phyloP scores from a whole-genome alignment of 345 rosid species.

The Ricinus communis region DNA sequence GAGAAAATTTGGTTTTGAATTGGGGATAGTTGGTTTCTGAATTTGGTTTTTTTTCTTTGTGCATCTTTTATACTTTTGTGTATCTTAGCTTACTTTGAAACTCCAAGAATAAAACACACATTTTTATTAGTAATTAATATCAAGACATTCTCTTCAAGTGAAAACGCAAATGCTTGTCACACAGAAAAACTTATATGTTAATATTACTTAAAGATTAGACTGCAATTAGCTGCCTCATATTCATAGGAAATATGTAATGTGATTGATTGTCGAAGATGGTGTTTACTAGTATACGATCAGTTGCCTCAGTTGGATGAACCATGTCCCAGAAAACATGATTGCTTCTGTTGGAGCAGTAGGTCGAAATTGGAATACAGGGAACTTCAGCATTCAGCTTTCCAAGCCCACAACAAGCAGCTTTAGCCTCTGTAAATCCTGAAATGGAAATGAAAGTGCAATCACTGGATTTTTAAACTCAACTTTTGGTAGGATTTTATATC shows the following conservation, averaged over 20 bases:
- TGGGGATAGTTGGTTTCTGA: too few relatives aligned
- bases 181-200: too few relatives aligned
- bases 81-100: neutral
- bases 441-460: neutral
- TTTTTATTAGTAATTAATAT: neutral
- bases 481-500: too few relatives aligned
- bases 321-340: constrained; percentile 28
- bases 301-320: constrained; percentile 28
- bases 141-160: neutral
- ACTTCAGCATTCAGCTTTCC: constrained; percentile 20
- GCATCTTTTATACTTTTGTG: neutral
- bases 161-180: too few relatives aligned
- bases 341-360: constrained; percentile 23
- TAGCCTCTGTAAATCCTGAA: constrained; percentile 27
- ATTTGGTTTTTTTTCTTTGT: neutral
- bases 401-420: constrained; percentile 30
- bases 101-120: neutral
- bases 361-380: constrained; percentile 27
- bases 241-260: constrained; percentile 16
- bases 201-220: neutral
- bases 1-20: too few relatives aligned
- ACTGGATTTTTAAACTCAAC: too few relatives aligned
- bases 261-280: constrained; percentile 14
- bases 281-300: constrained; percentile 4
- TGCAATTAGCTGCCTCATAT: constrained; percentile 24